Conservation (phyloP, 495 filamentous ascomycete genomes). For the Penicillium steckii region DNA sequence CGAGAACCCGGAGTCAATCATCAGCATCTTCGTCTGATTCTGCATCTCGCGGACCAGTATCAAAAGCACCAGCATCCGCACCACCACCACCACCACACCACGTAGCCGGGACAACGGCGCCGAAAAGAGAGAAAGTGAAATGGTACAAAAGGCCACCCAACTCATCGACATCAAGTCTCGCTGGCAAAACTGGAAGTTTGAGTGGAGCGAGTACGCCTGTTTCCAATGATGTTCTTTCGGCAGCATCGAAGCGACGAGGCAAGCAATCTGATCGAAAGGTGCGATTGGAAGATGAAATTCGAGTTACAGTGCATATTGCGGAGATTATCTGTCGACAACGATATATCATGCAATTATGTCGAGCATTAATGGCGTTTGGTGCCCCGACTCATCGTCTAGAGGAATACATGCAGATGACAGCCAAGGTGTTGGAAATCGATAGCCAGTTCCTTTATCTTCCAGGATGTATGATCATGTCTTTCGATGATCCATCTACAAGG, state of each 20-base stretch:
- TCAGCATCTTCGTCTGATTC: slow-evolving; percentile 9
- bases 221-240: slow-evolving; percentile 26
- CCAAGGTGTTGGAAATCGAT: slow-evolving; percentile 81
- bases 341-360: slow-evolving; percentile 82
- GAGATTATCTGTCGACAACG: slow-evolving; percentile 76
- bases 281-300: slow-evolving; percentile 57
- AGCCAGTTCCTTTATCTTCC: slow-evolving; percentile 88
- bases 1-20: slow-evolving; percentile 15
- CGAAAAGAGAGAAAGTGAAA: slow-evolving; percentile 27
- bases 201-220: slow-evolving; percentile 34
- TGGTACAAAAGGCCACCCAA: slow-evolving; percentile 38
- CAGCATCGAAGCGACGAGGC: slow-evolving; percentile 29
- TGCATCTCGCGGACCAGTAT: background rate
- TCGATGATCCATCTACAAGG: slow-evolving; percentile 82
- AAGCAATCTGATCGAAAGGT: slow-evolving; percentile 22
- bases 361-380: slow-evolving; percentile 76
- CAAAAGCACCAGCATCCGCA: background rate
- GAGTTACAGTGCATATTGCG: slow-evolving; percentile 81
- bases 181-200: slow-evolving; percentile 13
- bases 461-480: slow-evolving; percentile 90
- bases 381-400: slow-evolving; percentile 73
- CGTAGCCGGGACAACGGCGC: slow-evolving; percentile 12
- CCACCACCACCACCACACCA: background rate
- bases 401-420: slow-evolving; percentile 85
- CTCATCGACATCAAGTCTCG: slow-evolving; percentile 27